phyloP scores from a whole-genome alignment of 1,284 basidiomycete genomes.

The Melampsora larici-populina region DNA sequence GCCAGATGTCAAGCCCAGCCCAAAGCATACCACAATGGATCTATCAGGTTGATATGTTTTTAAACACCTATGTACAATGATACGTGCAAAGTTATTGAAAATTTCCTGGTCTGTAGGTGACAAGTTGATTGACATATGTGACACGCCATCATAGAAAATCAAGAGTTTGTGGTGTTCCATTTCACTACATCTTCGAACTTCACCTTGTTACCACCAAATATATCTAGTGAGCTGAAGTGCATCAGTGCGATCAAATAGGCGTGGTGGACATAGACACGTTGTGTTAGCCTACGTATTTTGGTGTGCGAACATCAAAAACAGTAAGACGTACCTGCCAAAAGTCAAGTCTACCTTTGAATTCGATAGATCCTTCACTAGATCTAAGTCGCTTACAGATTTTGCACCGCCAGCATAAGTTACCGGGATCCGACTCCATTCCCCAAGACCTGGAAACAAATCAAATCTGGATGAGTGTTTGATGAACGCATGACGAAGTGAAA shows the following conservation, averaged over 20 bases:
- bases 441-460: constrained; percentile 64
- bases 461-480: constrained; percentile 29
- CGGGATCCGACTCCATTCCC: constrained; percentile 84
- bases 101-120: no score
- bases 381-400: constrained; percentile 78
- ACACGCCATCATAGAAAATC: not conserved
- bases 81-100: no score
- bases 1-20: no score
- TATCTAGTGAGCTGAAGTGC: constrained; percentile 67
- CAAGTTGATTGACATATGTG: no score
- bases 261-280: not conserved
- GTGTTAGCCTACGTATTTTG: not conserved
- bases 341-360: constrained; percentile 87
- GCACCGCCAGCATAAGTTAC: constrained; percentile 98
- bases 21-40: no score
- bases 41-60: no score
- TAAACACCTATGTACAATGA: no score
- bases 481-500: not conserved
- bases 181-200: constrained; percentile 67
- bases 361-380: constrained; percentile 76
- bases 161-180: constrained; percentile 50
- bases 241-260: not conserved
- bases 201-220: constrained; percentile 74
- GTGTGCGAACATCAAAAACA: constrained; percentile 6
- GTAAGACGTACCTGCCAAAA: constrained; percentile 74